Base-by-base conservation (phyloP, 228 moss, liverwort and hornwort species). In the Sphagnum fallax region DNA sequence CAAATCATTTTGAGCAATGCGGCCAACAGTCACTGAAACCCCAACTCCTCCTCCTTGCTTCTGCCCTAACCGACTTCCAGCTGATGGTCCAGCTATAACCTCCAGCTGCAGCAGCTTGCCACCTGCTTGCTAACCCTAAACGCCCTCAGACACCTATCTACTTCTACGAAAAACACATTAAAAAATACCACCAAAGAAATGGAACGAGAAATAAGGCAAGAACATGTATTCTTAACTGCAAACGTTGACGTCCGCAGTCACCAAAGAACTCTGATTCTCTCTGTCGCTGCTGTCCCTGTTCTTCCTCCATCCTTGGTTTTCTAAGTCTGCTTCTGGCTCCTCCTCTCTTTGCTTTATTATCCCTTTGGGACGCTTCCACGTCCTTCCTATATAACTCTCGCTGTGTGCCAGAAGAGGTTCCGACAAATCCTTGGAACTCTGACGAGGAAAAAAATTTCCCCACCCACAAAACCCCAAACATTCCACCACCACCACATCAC, bases 1-100 rank as follows among this genome's bases (percentile, higher is more conserved):
- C 74, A 94, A 72, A 68, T 94, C 89, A 79, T 94, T 94, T 64
- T 86, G 82, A 15, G 88, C 73, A 67, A 91, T 76, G 64, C 91
- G 87, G 49, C 94, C 94, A 5, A 94, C 66, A 47, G 89, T 76
- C 77, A 94, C 61, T 5, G 82, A 66, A 48, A 78, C 55, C 63
- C 79, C 83, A 53, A 77, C 75, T 6, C 73, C 67, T 67, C 79
- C 75, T 74, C 84, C 86, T 65, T 89, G 77, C 60, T 77, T 76
- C 49, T 76, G 82, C 62, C 79, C 73, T 59, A 88, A 77, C 57
- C 77, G 82, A 52, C 84, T 77, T 49, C 94, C 94, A 65, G 76
- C 72, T 52, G 83, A 86, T 50, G 89, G 91, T 77, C 94, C 94
- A 70, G 82, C 67, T 59, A 91, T 77, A 47, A 94, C 94, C 83